Evolutionary conservation across 306 rosid genomes (phyloP), one percentile per base, ranked within the genome.

Genomic region (Rosa persica): DNA sequence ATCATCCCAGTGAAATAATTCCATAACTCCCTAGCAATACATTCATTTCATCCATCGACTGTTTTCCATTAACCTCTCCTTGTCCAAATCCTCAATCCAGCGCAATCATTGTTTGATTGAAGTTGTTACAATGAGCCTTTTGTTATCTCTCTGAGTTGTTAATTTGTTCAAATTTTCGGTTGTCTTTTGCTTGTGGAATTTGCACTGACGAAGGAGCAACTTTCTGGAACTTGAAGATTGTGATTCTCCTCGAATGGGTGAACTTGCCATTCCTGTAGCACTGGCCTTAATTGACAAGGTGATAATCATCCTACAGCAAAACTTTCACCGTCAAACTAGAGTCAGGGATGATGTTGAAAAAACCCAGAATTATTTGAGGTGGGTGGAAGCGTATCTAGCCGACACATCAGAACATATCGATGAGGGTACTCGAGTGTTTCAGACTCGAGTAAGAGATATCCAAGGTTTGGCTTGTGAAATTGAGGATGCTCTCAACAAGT

Each of bases 401-500:
- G 64, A 57, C 34, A 22, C 34, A 17, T 19, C n/a, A 22, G 3
- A 57, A 7, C 34, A 9, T 2, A n/a, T 8, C 9, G 40, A 47
- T 23, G 12, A 0, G 7, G 42, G 40, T 2, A 2, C 1, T 6
- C 42, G 17, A 70, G 23, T 0, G 58, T 1, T 70, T 47, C 8
- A 15, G 30, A 27, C 1, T 47, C 25, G 23, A 9, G 23, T n/a
- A 6, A n/a, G 3, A 15, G 4, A 66, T 8, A 5, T 66, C 58
- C 52, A 27, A 66, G 65, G 49, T 3, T 27, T 49, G 15, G 58
- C 40, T n/a, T 65, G 20, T 27, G 66, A 76, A 49, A 66, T 66
- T 49, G 80, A 65, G 23, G 73, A 76, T 22, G 65, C 4, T 40
- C 73, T 66, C 13, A 66, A 76, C 27, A 27, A 7, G 38, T 65